Conservation (phyloP, 2,329 filamentous ascomycete genomes). For the Clathrospora elynae region DNA sequence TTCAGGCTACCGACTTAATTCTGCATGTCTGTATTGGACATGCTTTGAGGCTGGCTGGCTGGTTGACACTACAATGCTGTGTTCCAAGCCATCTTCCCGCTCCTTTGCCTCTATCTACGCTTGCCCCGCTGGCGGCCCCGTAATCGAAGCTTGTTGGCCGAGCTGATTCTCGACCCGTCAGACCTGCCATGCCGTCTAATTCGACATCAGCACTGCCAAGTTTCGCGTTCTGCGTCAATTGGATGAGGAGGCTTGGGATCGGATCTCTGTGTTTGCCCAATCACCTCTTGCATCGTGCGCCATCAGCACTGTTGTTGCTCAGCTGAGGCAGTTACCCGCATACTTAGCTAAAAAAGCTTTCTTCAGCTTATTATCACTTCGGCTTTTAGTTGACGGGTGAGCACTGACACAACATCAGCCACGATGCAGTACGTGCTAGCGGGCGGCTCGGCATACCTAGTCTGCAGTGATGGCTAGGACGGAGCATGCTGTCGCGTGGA, state of each 20-base stretch:
- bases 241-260: neutral
- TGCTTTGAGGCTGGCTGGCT: conserved; percentile 5
- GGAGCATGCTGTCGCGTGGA: conserved; percentile 2
- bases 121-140: conserved; percentile 5
- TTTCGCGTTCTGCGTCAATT: conserved; percentile 7
- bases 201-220: conserved; percentile 10
- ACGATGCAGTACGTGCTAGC: neutral
- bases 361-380: conserved; percentile 11
- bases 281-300: no score
- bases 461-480: no score
- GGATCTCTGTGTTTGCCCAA: conserved; percentile 2
- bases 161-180: conserved; percentile 5
- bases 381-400: no score
- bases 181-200: conserved; percentile 9
- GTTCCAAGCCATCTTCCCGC: no score
- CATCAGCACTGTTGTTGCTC: no score
- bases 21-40: neutral
- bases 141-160: conserved; percentile 5
- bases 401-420: neutral
- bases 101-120: conserved; percentile 1
- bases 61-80: no score
- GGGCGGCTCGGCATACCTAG: neutral
- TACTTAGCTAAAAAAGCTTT: conserved; percentile 13
- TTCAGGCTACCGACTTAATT: neutral
- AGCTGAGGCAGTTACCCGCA: neutral